phyloP scores from a whole-genome alignment of 2,329 filamentous ascomycete genomes.

The Cadophora gregata region DNA sequence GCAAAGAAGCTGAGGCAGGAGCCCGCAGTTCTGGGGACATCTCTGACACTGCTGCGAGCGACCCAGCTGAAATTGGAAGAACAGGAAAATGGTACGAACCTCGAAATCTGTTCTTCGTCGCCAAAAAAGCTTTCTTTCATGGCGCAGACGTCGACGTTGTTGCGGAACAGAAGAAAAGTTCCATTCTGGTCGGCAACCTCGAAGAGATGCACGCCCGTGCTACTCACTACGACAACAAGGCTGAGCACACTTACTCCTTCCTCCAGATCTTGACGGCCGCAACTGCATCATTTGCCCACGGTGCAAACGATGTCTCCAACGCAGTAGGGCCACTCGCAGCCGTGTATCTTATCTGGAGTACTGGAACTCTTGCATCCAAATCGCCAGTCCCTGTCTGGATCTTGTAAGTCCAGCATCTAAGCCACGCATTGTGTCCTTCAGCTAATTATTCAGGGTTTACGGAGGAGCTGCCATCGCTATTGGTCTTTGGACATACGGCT shows the following conservation, averaged over 20 bases:
- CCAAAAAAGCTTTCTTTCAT: conserved; percentile 54
- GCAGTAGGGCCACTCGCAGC: conserved; percentile 68
- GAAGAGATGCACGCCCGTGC: conserved; percentile 58
- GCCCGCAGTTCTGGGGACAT: neutral
- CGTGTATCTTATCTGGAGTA: conserved; percentile 65
- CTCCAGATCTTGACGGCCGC: conserved; percentile 71
- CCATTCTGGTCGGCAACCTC: conserved; percentile 57
- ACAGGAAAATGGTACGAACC: conserved; percentile 11
- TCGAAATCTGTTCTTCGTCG: neutral
- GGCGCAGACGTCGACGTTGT: conserved; percentile 54
- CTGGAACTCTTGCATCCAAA: conserved; percentile 50
- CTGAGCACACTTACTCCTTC: conserved; percentile 69
- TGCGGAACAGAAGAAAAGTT: conserved; percentile 48
- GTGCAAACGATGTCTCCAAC: conserved; percentile 68
- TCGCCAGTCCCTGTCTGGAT: conserved; percentile 63
- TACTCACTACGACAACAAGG: conserved; percentile 65
- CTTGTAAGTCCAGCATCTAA: conserved; percentile 43
- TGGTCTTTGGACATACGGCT: conserved; percentile 61
- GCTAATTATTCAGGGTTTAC: conserved; percentile 30
- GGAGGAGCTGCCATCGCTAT: conserved; percentile 49
- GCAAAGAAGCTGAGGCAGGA: neutral
- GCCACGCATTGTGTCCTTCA: neutral
- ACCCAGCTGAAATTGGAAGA: neutral
- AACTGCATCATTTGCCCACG: conserved; percentile 75
- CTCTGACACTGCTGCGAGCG: neutral